Evolutionary conservation across 2,329 filamentous ascomycete genomes (phyloP), one percentile per base, ranked within the genome.

Genomic region (Lasiodiplodia theobromae): DNA sequence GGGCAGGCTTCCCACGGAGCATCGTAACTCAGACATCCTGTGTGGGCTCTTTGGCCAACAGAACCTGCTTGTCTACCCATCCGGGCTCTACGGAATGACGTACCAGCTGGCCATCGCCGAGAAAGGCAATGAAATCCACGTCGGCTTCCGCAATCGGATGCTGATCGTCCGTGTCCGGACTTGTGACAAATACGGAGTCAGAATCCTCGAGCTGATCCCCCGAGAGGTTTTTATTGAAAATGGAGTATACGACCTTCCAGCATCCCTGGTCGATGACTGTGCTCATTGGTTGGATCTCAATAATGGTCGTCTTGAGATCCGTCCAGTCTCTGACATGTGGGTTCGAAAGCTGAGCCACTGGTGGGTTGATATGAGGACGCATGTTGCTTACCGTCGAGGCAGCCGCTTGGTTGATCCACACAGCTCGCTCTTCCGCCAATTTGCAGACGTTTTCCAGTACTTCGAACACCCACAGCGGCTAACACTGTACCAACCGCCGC

Each of bases 221-320:
- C 56, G 62, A 0, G 11, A 66, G 0, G 47, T 78, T 0, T 80
- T 84, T 51, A 28, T 65, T 2, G 53, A 67, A 0, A 58, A 6
- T 7, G 64, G 28, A 2, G 14, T 56, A 4, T 82, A 77, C 44
- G 87, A 89, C 70, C 75, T 91, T 0, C 89, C 89, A 0, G 71
- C 71, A 0, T 73, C 80, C 0, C 77, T 92, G 0, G 70, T 89
- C 0, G 75, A 85, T 0, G 77, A 83, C 7, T 90, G 86, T 62
- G 79, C 86, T 0, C 89, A 92, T 70, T 91, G 88, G 88, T 77
- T 91, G 4, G 79, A 91, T 52, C 14, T 89, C 0, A 58, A 69
- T 1, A 77, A 77, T 1, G 78, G 80, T 2, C 64, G 77, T 1
- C 62, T 92, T 0, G 85, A 91, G 54, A 84, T 90, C 25, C 80